Conservation (phyloP, 768 basidiomycete genomes). For the Kwoniella newhampshirensis region DNA sequence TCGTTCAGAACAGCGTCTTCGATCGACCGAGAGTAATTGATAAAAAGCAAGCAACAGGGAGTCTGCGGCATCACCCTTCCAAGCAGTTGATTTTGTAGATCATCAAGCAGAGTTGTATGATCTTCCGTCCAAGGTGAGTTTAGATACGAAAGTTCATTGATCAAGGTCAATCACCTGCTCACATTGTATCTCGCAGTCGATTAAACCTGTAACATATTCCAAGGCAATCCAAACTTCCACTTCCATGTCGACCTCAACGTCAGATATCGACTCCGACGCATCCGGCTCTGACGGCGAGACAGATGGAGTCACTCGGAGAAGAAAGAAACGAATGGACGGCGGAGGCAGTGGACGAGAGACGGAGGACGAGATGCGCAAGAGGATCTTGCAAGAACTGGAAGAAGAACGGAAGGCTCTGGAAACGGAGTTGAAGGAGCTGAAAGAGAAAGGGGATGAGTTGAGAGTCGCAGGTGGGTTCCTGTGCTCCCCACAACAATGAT, state of each 20-base stretch:
- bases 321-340: slow-evolving; percentile 9
- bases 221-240: slow-evolving; percentile 51
- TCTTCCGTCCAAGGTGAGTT: slow-evolving; percentile 73
- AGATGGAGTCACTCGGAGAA: slow-evolving; percentile 50
- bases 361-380: slow-evolving; percentile 74
- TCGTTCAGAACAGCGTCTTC: too few species aligned
- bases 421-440: slow-evolving; percentile 60
- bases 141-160: too few species aligned
- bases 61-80: slow-evolving; percentile 17
- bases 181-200: background rate
- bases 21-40: too few species aligned
- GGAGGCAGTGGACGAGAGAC: slow-evolving; percentile 51
- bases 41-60: slow-evolving; percentile 21
- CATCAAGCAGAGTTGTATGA: slow-evolving; percentile 88
- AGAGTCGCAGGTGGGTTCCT: slow-evolving; percentile 38
- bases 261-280: slow-evolving; percentile 41
- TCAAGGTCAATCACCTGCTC: background rate
- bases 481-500: background rate
- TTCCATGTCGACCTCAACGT: slow-evolving; percentile 26
- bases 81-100: slow-evolving; percentile 79
- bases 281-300: slow-evolving; percentile 63
- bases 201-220: slow-evolving; percentile 50
- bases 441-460: slow-evolving; percentile 35
- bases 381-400: slow-evolving; percentile 75
- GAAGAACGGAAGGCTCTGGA: slow-evolving; percentile 83